phyloP scores from a whole-genome alignment of 257 asterid species.

The Plantago major region DNA sequence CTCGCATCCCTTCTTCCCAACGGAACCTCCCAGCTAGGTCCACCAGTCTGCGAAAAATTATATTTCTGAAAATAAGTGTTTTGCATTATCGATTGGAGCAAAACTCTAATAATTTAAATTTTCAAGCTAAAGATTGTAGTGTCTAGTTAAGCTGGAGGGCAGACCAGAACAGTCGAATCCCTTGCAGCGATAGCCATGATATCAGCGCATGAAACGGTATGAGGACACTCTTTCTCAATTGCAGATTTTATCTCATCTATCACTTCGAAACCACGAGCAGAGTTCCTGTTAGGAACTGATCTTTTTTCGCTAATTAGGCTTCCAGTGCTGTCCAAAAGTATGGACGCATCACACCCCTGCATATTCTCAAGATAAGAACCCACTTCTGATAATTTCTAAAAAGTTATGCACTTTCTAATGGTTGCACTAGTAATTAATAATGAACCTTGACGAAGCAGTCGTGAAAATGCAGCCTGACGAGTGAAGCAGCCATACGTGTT shows the following conservation, averaged over 20 bases:
- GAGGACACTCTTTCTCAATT: constrained; percentile 73
- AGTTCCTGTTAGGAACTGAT: constrained; percentile 74
- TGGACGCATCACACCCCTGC: constrained; percentile 93
- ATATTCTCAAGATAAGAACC: background rate
- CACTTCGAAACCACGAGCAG: constrained; percentile 82
- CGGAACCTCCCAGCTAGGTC: constrained; percentile 88
- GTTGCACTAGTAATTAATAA: background rate
- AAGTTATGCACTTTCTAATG: too few species aligned
- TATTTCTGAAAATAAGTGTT: background rate
- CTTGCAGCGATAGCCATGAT: constrained; percentile 79
- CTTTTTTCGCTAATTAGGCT: constrained; percentile 54
- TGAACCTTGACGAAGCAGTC: constrained; percentile 91
- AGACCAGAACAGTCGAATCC: constrained; percentile 73
- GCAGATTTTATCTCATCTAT: constrained; percentile 81
- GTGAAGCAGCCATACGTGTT: constrained; percentile 94
- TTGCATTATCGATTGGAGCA: background rate
- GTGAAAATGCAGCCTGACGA: constrained; percentile 82
- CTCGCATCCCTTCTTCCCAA: constrained; percentile 82
- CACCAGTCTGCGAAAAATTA: constrained; percentile 44
- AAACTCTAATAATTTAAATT: background rate
- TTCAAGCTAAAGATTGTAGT: too few species aligned
- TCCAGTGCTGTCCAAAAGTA: constrained; percentile 64
- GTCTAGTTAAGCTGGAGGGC: constrained; percentile 5
- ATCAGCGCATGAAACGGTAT: constrained; percentile 88
- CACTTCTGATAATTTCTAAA: background rate